Base-by-base conservation (phyloP, 495 filamentous ascomycete species). In the Daldinia caldariorum region DNA sequence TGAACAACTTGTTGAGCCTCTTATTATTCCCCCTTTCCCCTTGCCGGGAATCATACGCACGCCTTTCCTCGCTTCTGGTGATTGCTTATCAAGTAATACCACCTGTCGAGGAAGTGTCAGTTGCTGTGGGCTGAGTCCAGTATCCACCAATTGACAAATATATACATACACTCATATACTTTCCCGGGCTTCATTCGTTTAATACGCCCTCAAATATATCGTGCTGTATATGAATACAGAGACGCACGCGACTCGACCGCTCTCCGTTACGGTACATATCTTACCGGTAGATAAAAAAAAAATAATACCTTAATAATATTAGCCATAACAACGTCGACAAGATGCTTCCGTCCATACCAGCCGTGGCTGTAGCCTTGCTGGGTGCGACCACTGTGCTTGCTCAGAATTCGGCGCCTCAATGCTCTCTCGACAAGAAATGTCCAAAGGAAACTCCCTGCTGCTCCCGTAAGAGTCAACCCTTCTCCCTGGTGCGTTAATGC, bases 381-480 rank as follows among this genome's bases (percentile, higher is more conserved):
- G 78, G 80, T 67, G 80, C 79, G 7, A 74, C 78, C 4, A 58
- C 62, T 45, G 82, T 81, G 16, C 66, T 83, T 34, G 82, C 80
- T 31, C 64, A 65, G 29, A 65, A 70, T 9, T 47, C 43, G 32
- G 45, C 60, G 12, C 74, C 45, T 31, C 63, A 43, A 6, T 85
- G 83, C 64, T 75, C 79, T 73, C 37, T 83, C n/a, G 82, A 84
- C 67, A 86, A 86, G 59, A 87, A 87, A 54, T 99, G 95, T 79
- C 93, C 94, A 2, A 74, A 87, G 61, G 81, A 85, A 56, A 83
- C 88, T 53, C 95, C 94, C 10, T 99, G 94, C 85, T 97, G 95
- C 79, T 97, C 94, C 57, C 90, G 94, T 97, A 84, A 84, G 91
- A 47, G 20, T 50, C 41, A 13, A 16, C 9, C n/a, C 35, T 26